Conservation (phyloP, 2,329 filamentous ascomycete genomes). For the Hypoxylon rubiginosum region DNA sequence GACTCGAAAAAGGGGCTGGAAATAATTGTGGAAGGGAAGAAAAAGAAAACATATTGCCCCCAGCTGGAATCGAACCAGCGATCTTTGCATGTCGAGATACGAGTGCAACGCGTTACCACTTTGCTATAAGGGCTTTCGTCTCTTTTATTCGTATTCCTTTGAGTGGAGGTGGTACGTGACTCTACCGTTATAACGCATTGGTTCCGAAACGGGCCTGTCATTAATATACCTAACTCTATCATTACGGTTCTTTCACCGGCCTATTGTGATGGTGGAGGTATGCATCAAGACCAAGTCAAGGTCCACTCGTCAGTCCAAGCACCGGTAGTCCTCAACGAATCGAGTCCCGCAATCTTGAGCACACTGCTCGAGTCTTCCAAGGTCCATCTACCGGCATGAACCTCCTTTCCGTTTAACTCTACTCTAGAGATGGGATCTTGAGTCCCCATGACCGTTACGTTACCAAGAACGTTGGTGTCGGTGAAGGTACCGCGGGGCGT, state of each 20-base stretch:
- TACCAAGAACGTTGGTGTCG: slow-evolving; percentile 70
- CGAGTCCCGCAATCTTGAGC: slow-evolving; percentile 65
- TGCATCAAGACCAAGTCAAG: slow-evolving; percentile 62
- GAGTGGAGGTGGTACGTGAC: too few relatives aligned
- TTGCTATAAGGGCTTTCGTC: not conserved
- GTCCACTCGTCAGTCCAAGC: slow-evolving; percentile 72
- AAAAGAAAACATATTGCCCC: slow-evolving; percentile 20
- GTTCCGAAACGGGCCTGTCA: too few relatives aligned
- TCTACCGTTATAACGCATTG: too few relatives aligned
- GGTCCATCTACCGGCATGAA: slow-evolving; percentile 60
- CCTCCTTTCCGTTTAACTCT: slow-evolving; percentile 62
- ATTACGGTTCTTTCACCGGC: not conserved
- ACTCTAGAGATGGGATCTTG: slow-evolving; percentile 58
- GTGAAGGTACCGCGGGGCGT: slow-evolving; percentile 64
- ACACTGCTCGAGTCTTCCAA: slow-evolving; percentile 63
- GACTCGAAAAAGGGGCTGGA: too few relatives aligned
- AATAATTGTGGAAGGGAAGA: not conserved
- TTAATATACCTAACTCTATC: not conserved
- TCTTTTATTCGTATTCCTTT: too few relatives aligned
- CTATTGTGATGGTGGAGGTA: not conserved
- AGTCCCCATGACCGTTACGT: slow-evolving; percentile 74
- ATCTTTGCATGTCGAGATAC: slow-evolving; percentile 26
- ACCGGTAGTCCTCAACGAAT: slow-evolving; percentile 62
- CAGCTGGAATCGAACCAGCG: slow-evolving; percentile 41
- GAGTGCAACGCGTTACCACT: slow-evolving; percentile 1